Base-by-base conservation (phyloP, 2,329 filamentous ascomycete genomes). In the Ophiostoma perfectum region DNA sequence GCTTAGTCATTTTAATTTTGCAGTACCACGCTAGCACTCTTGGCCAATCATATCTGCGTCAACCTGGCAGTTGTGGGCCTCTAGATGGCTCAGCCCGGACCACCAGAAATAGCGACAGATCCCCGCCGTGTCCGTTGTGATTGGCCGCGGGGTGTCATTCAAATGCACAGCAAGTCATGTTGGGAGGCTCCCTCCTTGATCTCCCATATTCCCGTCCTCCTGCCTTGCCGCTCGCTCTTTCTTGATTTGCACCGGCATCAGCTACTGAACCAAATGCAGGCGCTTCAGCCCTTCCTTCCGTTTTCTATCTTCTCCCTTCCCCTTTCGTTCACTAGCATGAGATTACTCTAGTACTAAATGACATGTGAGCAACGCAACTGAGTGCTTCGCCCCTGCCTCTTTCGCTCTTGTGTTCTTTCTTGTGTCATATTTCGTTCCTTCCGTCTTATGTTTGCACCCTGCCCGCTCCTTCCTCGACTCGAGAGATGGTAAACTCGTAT, bases 1-100 rank as follows among this genome's bases (percentile, higher is more conserved):
- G 65, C 36, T 69, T 69, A 69, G 67, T 69, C 67, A 69, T 64
- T 64, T 45, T n/a, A 4, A 4, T 27, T 64, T 64, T 45, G 62
- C 8, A 18, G 49, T 27, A 11, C 60, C 60, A 38, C 36, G 18
- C 5, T 11, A 41, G 36, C 36, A 9, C 12, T 7, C 9, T 55
- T 9, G n/a, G 16, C 67, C 67, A 68, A 68, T 68, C 44, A 66
- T 7, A 27, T 12, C 4, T 64, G 62, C n/a, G 11, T 41, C 8
- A 27, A 12, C 2, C 14, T 7, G 44, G 7, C 16, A 7, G 12
- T 7, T 44, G 62, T 45, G 62, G 62, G 41, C 44, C 62, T 5
- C 36, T n/a, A 42, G 9, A 7, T 44, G n/a, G n/a, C 38, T 7
- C 63, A 64, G 18, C 63, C 38, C 5, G 42, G 42, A 47, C 62